These are phyloP conservation scores for Coniochaeta ligniaria DNA, from an alignment of 2,329 filamentous ascomycete species.

Conservation along the genomic window DNA sequence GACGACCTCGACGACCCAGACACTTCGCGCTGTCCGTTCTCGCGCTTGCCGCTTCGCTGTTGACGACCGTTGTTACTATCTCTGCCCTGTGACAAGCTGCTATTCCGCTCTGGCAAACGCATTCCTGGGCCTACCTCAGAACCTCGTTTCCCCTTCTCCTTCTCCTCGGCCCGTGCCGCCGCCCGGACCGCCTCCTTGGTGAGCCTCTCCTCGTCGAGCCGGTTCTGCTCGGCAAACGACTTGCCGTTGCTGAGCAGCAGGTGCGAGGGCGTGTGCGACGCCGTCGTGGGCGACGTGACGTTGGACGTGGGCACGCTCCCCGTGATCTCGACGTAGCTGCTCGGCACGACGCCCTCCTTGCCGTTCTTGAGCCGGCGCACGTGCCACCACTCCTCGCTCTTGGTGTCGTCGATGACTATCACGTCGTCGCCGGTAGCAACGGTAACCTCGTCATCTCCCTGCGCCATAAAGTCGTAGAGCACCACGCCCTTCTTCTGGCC, in stretches of 20 bases:
- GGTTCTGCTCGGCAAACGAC: slow-evolving; percentile 70
- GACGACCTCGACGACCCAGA: slow-evolving; percentile 44
- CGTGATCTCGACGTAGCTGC: slow-evolving; percentile 89
- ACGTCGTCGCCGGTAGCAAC: slow-evolving; percentile 89
- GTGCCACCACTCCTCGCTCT: slow-evolving; percentile 98
- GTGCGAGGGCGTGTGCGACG: slow-evolving; percentile 39
- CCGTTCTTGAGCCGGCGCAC: slow-evolving; percentile 84
- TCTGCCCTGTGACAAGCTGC: slow-evolving; percentile 61
- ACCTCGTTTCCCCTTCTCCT: slow-evolving; percentile 50
- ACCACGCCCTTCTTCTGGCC: slow-evolving; percentile 76
- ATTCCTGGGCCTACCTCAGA: slow-evolving; percentile 73
- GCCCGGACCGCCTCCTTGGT: slow-evolving; percentile 71
- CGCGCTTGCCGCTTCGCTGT: slow-evolving; percentile 63
- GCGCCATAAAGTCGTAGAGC: slow-evolving; percentile 93
- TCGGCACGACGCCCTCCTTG: slow-evolving; percentile 91
- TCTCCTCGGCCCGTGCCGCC: slow-evolving; percentile 50
- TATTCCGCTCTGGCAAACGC: slow-evolving; percentile 69
- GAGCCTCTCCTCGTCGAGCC: slow-evolving; percentile 74
- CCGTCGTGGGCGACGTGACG: not conserved
- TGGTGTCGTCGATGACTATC: slow-evolving; percentile 77
- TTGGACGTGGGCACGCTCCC: slow-evolving; percentile 45
- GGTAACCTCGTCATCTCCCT: slow-evolving; percentile 93
- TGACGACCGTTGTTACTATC: slow-evolving; percentile 54
- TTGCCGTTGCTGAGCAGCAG: slow-evolving; percentile 41
- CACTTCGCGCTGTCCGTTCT: slow-evolving; percentile 54